Conservation (phyloP, 495 filamentous ascomycete species). For the Oidiodendron maius region DNA sequence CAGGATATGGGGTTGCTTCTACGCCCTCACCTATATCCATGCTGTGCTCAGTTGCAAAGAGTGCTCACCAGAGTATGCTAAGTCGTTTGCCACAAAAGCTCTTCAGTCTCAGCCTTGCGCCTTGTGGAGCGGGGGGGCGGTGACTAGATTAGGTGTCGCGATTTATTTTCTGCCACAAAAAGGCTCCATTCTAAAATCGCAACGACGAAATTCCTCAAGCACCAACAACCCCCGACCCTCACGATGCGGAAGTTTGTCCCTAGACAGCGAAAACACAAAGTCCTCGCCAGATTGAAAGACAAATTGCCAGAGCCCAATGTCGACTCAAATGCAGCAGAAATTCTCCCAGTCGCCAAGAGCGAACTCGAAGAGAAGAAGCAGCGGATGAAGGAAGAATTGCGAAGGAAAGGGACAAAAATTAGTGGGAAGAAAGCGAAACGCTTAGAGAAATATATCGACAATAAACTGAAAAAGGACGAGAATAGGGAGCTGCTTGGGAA, state of each 20-base stretch:
- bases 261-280: slow-evolving; percentile 74
- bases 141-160: not conserved
- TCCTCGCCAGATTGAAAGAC: slow-evolving; percentile 47
- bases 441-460: slow-evolving; percentile 96
- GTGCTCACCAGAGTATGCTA: no score
- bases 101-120: slow-evolving; percentile 8
- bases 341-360: slow-evolving; percentile 52
- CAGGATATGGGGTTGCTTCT: slow-evolving; percentile 53
- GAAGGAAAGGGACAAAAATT: slow-evolving; percentile 68
- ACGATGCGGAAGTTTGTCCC: slow-evolving; percentile 73
- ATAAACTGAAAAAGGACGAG: slow-evolving; percentile 90
- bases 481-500: slow-evolving; percentile 79
- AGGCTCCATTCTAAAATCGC: not conserved
- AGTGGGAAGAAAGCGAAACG: slow-evolving; percentile 90
- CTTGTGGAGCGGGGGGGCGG: slow-evolving; percentile 1
- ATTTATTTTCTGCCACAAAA: slow-evolving; percentile 1
- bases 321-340: slow-evolving; percentile 67
- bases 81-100: no score
- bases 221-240: not conserved
- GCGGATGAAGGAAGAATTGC: slow-evolving; percentile 50
- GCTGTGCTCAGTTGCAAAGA: slow-evolving; percentile 3
- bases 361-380: slow-evolving; percentile 64
- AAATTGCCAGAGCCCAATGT: slow-evolving; percentile 31
- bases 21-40: slow-evolving; percentile 2
- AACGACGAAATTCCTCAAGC: not conserved